Percentiles rank a stretch among this genome's conserved stretches.
Conservation (phyloP, 1,139 yeast genomes). For the Suhomyces choctaworum region DNA sequence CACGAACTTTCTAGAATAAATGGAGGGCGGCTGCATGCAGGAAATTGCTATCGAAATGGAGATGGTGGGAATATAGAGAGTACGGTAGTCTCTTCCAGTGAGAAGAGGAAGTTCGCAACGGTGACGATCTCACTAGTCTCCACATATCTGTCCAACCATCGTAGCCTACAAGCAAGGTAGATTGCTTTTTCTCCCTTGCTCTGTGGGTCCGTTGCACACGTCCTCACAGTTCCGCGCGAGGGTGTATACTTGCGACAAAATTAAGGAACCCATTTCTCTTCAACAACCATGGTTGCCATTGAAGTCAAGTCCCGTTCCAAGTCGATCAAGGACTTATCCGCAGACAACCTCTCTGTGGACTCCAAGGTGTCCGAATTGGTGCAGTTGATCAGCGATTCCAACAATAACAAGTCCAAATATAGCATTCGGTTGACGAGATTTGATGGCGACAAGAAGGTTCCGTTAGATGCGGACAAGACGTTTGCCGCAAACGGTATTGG, state of each 20-base stretch:
- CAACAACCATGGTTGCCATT: slow-evolving; percentile 42
- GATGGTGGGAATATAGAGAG: too few relatives aligned
- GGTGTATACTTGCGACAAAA: too few relatives aligned
- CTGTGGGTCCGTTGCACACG: too few relatives aligned
- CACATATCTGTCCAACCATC: too few relatives aligned
- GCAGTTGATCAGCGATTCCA: slow-evolving; percentile 43
- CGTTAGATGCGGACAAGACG: slow-evolving; percentile 33
- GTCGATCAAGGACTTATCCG: slow-evolving; percentile 41
- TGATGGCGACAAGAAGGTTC: slow-evolving; percentile 34
- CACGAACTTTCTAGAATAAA: slow-evolving; percentile 4
- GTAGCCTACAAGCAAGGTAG: too few relatives aligned
- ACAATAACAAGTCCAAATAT: slow-evolving; percentile 40
- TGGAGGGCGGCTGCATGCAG: not conserved
- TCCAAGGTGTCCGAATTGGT: slow-evolving; percentile 36
- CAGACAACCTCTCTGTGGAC: slow-evolving; percentile 35
- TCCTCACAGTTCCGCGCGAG: too few relatives aligned
- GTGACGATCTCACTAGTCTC: too few relatives aligned
- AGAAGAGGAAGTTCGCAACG: too few relatives aligned
- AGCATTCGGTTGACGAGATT: slow-evolving; percentile 40
- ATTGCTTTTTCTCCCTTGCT: too few relatives aligned
- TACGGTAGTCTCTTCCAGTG: too few relatives aligned
- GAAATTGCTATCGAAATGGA: too few relatives aligned
- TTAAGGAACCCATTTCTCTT: too few relatives aligned
- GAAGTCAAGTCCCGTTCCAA: slow-evolving; percentile 54
- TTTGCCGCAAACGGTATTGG: slow-evolving; percentile 35